Conservation (phyloP, 306 rosid genomes). For the Astragalus glycyphyllos region DNA sequence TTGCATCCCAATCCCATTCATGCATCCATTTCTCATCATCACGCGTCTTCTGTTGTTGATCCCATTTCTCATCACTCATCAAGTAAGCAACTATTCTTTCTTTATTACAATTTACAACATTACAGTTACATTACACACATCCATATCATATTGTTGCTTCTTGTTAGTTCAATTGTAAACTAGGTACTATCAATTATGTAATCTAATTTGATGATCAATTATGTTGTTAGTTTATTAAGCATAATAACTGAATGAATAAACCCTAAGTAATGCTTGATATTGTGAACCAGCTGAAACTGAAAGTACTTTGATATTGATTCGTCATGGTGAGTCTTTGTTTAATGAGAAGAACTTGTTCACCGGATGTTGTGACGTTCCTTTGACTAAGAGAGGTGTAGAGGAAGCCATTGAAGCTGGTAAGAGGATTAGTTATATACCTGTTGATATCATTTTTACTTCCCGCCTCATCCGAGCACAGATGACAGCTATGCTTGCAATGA, state of each 20-base stretch:
- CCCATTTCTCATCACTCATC: constrained; percentile 39
- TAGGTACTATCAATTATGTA: neutral
- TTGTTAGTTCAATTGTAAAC: constrained; percentile 9
- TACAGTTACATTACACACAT: no score
- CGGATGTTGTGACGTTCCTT: constrained; percentile 94
- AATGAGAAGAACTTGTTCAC: constrained; percentile 95
- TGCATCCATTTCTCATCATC: constrained; percentile 41
- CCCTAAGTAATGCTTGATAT: neutral
- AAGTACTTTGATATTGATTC: constrained; percentile 79
- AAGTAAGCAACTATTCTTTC: constrained; percentile 29
- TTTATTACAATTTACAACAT: neutral
- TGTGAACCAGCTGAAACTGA: constrained; percentile 67
- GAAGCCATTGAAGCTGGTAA: constrained; percentile 97
- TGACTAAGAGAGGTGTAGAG: constrained; percentile 88
- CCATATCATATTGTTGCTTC: neutral
- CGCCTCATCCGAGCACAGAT: constrained; percentile 87
- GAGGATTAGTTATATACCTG: constrained; percentile 88
- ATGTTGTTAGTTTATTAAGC: no score
- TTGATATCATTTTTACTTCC: constrained; percentile 84
- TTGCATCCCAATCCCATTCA: neutral
- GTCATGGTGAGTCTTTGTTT: constrained; percentile 96
- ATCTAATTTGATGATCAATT: no score
- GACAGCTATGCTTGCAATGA: constrained; percentile 99
- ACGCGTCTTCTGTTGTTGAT: constrained; percentile 20
- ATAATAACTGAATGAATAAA: neutral